Conservation (phyloP, 176 grass and related monocot genomes). For the Oryza punctata region DNA sequence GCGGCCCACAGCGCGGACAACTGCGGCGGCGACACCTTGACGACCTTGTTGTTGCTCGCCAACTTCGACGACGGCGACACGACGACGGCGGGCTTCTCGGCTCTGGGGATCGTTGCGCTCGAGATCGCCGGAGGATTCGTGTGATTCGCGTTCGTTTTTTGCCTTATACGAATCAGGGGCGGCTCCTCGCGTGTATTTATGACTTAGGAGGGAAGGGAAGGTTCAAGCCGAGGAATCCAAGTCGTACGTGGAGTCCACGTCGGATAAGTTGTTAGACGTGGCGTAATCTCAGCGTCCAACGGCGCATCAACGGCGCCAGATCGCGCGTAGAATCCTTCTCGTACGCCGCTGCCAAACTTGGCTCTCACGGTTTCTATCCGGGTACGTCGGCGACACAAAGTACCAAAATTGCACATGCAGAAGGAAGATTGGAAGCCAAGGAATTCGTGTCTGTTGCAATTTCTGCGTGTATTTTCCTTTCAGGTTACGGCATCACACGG, state of each 20-base stretch:
- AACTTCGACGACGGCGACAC: constrained; percentile 13
- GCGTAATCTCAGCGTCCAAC: background rate
- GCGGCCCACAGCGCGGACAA: background rate
- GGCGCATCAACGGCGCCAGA: background rate
- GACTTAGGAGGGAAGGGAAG: too few species aligned
- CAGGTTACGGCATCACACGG: background rate
- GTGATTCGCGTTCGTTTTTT: constrained; percentile 1
- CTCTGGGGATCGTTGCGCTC: background rate
- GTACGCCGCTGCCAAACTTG: constrained; percentile 9
- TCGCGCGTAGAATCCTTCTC: background rate
- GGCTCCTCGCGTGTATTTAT: constrained; percentile 16
- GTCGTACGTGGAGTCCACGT: background rate
- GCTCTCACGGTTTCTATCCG: background rate
- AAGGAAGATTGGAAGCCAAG: background rate
- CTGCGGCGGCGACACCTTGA: too few species aligned
- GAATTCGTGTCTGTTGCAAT: background rate
- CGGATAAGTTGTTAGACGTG: background rate
- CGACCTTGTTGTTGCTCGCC: too few species aligned
- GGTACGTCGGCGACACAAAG: too few species aligned
- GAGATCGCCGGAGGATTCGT: constrained; percentile 20
- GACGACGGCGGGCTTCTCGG: background rate
- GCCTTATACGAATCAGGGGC: background rate
- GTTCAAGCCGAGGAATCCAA: too few species aligned
- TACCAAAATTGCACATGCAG: too few species aligned
- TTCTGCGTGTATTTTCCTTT: too few species aligned